Evolutionary conservation across 805 yeast genomes (phyloP).

Genomic region (Alloascoidea hylecoeti): DNA sequence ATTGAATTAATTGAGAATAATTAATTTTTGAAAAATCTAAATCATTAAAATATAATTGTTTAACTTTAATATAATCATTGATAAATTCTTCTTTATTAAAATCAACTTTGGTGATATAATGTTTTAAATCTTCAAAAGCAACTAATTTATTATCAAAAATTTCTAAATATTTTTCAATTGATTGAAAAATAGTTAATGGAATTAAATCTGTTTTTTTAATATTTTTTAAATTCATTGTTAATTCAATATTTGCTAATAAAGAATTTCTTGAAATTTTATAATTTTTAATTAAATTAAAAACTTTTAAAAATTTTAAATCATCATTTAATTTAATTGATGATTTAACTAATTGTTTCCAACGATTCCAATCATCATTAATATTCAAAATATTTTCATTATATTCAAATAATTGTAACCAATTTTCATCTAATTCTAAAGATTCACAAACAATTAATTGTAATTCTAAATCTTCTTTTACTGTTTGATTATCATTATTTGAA

Average conservation of each 20-base stretch:
- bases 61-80: no score
- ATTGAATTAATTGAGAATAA: slow-evolving; percentile 14
- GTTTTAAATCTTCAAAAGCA: slow-evolving; percentile 45
- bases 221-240: slow-evolving; percentile 14
- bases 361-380: slow-evolving; percentile 59
- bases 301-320: slow-evolving; percentile 15
- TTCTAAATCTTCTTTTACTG: slow-evolving; percentile 46
- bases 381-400: slow-evolving; percentile 27
- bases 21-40: no score
- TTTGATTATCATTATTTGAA: no score
- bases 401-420: slow-evolving; percentile 29
- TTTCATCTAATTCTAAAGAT: slow-evolving; percentile 23
- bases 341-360: slow-evolving; percentile 46
- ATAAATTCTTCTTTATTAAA: slow-evolving; percentile 10
- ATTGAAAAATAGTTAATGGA: slow-evolving; percentile 2
- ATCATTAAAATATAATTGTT: no score
- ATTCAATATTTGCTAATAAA: slow-evolving; percentile 35
- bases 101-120: slow-evolving; percentile 13
- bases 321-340: slow-evolving; percentile 25
- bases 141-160: slow-evolving; percentile 43
- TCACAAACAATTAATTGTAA: slow-evolving; percentile 40
- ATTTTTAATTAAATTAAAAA: slow-evolving; percentile 16
- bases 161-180: slow-evolving; percentile 25
- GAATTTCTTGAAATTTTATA: slow-evolving; percentile 36
- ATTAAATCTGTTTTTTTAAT: slow-evolving; percentile 5